Evolutionary conservation across 768 basidiomycete species (phyloP).

Genomic region (Dioszegia crocea): DNA sequence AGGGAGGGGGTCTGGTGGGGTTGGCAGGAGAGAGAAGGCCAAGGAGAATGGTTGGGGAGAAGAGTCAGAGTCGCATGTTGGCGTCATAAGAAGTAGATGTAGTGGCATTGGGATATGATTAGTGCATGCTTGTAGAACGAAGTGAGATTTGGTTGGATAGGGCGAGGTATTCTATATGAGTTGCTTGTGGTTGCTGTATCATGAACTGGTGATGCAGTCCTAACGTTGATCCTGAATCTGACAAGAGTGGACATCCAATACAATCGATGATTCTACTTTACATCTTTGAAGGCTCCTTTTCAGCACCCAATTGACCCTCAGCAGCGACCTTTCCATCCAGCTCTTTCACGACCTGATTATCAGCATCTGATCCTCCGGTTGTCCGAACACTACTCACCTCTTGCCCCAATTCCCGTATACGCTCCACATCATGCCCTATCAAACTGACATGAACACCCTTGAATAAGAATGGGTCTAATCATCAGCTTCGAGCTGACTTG

Average conservation of each 20-base stretch:
- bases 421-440: slow-evolving; percentile 54
- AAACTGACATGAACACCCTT: slow-evolving; percentile 67
- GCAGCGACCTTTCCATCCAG: slow-evolving; percentile 50
- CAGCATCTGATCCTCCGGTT: background rate
- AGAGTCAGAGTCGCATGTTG: no score
- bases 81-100: no score
- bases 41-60: no score
- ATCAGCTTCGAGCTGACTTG: background rate
- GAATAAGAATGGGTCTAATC: slow-evolving; percentile 43
- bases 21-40: no score
- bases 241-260: background rate
- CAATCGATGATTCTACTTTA: background rate
- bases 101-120: no score
- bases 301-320: slow-evolving; percentile 44
- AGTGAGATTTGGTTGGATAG: no score
- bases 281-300: slow-evolving; percentile 28
- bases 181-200: background rate
- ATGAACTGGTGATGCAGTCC: background rate
- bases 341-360: slow-evolving; percentile 46
- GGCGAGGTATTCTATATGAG: no score
- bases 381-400: slow-evolving; percentile 37
- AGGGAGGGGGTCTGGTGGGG: no score
- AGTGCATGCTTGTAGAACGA: no score
- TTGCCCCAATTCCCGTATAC: slow-evolving; percentile 49
- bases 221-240: no score